Conservation (phyloP, 2,329 filamentous ascomycete genomes). For the Neofusicoccum cordaticola region DNA sequence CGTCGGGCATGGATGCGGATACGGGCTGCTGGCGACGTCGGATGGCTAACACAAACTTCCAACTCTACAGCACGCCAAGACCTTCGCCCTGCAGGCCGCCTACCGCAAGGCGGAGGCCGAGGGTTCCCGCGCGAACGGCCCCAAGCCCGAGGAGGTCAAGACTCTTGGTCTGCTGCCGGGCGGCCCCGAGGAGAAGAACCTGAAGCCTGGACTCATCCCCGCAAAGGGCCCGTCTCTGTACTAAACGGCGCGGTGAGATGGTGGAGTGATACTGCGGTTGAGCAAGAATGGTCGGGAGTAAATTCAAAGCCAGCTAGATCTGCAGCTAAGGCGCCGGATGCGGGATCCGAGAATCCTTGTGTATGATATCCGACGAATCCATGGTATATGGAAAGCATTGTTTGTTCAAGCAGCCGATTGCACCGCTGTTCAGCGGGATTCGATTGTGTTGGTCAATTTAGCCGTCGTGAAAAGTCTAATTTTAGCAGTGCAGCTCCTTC, state of each 20-base stretch:
- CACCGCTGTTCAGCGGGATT: background rate
- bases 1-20: conserved; percentile 12
- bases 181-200: conserved; percentile 71
- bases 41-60: background rate
- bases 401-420: background rate
- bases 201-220: conserved; percentile 30
- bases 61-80: conserved; percentile 66
- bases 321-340: background rate
- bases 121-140: conserved; percentile 72
- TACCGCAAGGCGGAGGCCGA: conserved; percentile 75
- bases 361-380: conserved; percentile 14
- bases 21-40: background rate
- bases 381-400: background rate
- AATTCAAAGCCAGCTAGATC: background rate
- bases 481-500: background rate
- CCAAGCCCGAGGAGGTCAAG: conserved; percentile 81
- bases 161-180: conserved; percentile 74
- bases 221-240: conserved; percentile 5
- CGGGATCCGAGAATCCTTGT: background rate
- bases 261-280: background rate
- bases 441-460: no score
- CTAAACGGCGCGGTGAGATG: background rate
- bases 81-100: conserved; percentile 74
- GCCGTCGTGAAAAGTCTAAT: background rate
- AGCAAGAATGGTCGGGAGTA: background rate